Evolutionary conservation across 2,329 filamentous ascomycete species (phyloP), one percentile per base, ranked within the genome.

Genomic region (Microthyrium microscopicum): DNA sequence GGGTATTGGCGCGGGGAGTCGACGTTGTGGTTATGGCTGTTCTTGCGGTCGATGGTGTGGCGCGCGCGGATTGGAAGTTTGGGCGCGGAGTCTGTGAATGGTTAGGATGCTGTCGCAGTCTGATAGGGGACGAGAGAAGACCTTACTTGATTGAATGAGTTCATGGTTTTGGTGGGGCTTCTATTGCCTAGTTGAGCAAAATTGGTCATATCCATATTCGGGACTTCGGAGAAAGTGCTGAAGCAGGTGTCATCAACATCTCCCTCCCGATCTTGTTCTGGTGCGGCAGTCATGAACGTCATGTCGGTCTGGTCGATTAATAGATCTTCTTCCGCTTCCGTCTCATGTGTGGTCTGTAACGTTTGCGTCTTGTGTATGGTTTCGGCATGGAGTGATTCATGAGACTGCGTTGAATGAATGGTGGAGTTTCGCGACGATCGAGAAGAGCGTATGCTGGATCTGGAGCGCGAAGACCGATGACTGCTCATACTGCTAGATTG

Each of bases 181-280:
- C 60, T 40, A 40, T 77, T 70, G 35, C 75, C 73, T 35, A 89
- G 58, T 41, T 73, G 74, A 6, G 81, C 76, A 46, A 91, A 83
- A 46, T 76, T 74, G 15, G 83, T 89, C 71, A 89, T 72, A 46
- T 87, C 82, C 13, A 60, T 51, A 34, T 64, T 63, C 5, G 83
- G 83, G 34, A 93, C 72, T 6, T 82, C 83, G 2, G 87, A 94
- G 55, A 94, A 94, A 9, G 69, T 73, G 60, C 83, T 93, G 51
- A 92, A 79, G 47, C 68, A 77, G 57, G 74, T 78, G 44, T 82
- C 76, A 42, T 83, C 77, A 9, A 63, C n/a, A n/a, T n/a, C n/a
- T n/a, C n/a, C n/a, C n/a, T n/a, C n/a, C n/a, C n/a, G n/a, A n/a
- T n/a, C n/a, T n/a, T n/a, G n/a, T n/a, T n/a, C n/a, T 43, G 31